Evolutionary conservation across 2,329 filamentous ascomycete genomes (phyloP).

Genomic region (Penicillium sp.): DNA sequence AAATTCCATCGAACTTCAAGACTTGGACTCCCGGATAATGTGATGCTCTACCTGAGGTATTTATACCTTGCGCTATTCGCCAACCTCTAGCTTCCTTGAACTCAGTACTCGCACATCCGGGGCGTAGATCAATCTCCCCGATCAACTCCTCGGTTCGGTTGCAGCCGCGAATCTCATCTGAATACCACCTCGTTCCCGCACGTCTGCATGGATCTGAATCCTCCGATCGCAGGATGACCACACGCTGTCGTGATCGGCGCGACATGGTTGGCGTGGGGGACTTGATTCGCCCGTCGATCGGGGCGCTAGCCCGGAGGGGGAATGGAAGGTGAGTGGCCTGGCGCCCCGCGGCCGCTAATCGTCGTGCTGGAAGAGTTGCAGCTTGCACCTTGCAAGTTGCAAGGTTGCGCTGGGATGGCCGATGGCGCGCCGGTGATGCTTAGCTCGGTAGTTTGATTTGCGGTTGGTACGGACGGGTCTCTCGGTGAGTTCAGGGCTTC

Average conservation of each 20-base stretch:
- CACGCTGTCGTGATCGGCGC: not conserved
- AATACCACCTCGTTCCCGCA: not conserved
- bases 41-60: too few relatives aligned
- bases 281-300: constrained; percentile 19
- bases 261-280: constrained; percentile 6
- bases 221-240: constrained; percentile 3
- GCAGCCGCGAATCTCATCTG: not conserved
- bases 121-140: not conserved
- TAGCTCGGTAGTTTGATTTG: too few relatives aligned
- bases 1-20: not conserved
- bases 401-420: too few relatives aligned
- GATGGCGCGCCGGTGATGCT: not conserved
- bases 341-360: not conserved
- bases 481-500: too few relatives aligned
- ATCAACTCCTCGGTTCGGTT: not conserved
- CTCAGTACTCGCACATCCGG: too few relatives aligned
- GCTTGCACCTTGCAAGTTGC: not conserved
- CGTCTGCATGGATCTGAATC: not conserved
- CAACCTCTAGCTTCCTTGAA: too few relatives aligned
- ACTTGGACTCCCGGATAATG: not conserved
- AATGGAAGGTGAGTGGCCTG: not conserved
- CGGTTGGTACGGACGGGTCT: too few relatives aligned
- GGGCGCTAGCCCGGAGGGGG: constrained; percentile 2
- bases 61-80: too few relatives aligned
- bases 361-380: not conserved